Evolutionary conservation across 306 rosid species (phyloP), one percentile per base, ranked within the genome.

Genomic region (Nissolia schottii): DNA sequence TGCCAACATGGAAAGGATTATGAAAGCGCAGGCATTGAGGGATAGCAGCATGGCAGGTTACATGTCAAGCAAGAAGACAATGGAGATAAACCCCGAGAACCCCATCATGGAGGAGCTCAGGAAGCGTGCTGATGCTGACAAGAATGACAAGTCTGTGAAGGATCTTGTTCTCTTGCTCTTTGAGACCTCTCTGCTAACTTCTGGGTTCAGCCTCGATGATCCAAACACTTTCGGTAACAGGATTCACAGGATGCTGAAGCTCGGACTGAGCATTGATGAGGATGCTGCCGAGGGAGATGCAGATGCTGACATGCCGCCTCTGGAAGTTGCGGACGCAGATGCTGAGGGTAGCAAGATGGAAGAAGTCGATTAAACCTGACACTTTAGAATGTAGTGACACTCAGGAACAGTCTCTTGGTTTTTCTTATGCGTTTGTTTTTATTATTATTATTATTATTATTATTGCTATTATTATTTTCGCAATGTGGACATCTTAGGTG

Each of bases 291-390:
- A n/a, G n/a, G n/a, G n/a, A n/a, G n/a, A 87, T 0, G 93, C 62
- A 0, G 98, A 93, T 43, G 86, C 97, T 2, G 97, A 90, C 41
- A 93, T 93, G 98, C 97, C 97, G 0, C 87, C 97, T 6, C 69
- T 93, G 34, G 98, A 90, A 86, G 98, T 90, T 0, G 96, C 79
- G 0, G 97, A 89, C 0, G 97, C 83, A 0, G 98, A 93, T 14
- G 96, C 95, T 0, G 97, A 91, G 79, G 92, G 96, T 11, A 88
- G 96, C 96, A 93, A 90, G 91, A 93, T 93, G 98, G 98, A 93
- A 74, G 98, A 93, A 69, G 98, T 93, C 1, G 96, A 93, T 31
- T 90, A 88, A 90, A 9, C 34, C 62, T 60, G 2, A 38, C 16
- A n/a, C 19, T 60, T 64, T 62, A 54, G 34, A 22, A 28, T 3